Percentiles rank a stretch among this genome's conserved stretches.
These are phyloP conservation scores for Phytomonas serpens DNA, from an alignment of 208 protist genomes.

Conservation along the genomic window DNA sequence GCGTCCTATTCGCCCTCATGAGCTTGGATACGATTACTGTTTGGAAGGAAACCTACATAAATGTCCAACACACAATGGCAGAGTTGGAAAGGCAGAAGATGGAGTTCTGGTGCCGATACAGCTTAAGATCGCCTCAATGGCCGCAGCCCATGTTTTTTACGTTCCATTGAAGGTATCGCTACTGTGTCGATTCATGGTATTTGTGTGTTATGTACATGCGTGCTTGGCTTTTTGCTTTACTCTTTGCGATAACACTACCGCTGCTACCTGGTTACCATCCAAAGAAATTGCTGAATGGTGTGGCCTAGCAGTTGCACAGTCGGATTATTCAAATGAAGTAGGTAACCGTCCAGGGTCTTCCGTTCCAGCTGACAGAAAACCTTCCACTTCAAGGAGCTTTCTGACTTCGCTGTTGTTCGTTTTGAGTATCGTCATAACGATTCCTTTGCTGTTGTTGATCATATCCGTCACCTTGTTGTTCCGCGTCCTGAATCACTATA, in stretches of 20 bases:
- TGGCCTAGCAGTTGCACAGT: not conserved
- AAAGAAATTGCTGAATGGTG: not conserved
- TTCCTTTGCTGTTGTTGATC: not conserved
- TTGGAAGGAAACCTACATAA: not conserved
- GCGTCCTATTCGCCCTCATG: constrained; percentile 19
- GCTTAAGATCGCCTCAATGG: not conserved
- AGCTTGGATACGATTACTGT: constrained; percentile 14
- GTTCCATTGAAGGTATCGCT: constrained; percentile 3
- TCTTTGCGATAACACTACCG: not conserved
- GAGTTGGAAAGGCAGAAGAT: not conserved
- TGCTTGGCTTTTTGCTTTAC: constrained; percentile 2
- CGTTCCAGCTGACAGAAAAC: not conserved
- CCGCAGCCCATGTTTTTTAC: constrained; percentile 11
- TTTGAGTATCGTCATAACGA: not conserved
- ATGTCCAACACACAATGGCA: not conserved
- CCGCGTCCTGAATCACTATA: not conserved
- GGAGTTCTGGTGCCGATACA: not conserved
- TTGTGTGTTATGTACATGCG: not conserved
- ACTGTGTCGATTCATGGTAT: constrained; percentile 1
- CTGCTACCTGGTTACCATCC: not conserved
- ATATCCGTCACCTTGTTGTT: not conserved
- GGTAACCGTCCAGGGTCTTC: not conserved
- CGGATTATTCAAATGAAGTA: not conserved
- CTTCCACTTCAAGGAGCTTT: not conserved
- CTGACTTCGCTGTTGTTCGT: not conserved